Evolutionary conservation across 345 rosid species (phyloP), one percentile per base, ranked within the genome.

Genomic region (Microthlaspi erraticum): DNA sequence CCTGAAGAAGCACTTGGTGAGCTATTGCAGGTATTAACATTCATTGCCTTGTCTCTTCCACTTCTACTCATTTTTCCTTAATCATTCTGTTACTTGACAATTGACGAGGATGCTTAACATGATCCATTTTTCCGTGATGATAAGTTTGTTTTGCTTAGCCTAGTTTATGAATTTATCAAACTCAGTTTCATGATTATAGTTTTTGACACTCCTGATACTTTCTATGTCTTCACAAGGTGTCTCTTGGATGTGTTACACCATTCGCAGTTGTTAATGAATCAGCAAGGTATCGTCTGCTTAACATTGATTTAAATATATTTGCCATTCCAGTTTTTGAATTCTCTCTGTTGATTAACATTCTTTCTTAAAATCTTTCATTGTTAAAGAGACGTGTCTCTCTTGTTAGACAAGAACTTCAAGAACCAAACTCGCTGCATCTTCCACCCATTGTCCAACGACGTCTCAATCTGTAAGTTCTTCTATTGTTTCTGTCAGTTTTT

Each of bases 161-260:
- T 63, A 34, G 31, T 43, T 32, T 61, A 60, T 58, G 17, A 29
- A 20, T 12, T 6, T 54, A 54, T 36, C 14, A 5, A 8, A 43
- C 53, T 29, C 9, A 42, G 11, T 41, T 43, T 43, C 33, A 4
- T 39, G 52, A 6, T 10, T 42, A 42, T 19, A 14, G 16, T 26
- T 8, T 44, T 48, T 73, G 32, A 65, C 33, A 17, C 12, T 60
- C 1, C 14, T 41, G 38, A 17, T 52, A 38, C 16, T 75, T 57
- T 73, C 3, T 33, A 10, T 29, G 61, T 14, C 55, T 50, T 73
- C 49, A 58, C 49, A 58, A 93, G 97, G 96, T 90, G 7, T 82
- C 98, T 0, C 71, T 90, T 68, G 98, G 97, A 69, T 87, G 92
- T 74, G 97, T 88, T 56, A 88, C 96, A 7, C 98, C 97, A 36